Conservation (phyloP, 371 early-diverging fungal species). For the Cokeromyces recurvatus region DNA sequence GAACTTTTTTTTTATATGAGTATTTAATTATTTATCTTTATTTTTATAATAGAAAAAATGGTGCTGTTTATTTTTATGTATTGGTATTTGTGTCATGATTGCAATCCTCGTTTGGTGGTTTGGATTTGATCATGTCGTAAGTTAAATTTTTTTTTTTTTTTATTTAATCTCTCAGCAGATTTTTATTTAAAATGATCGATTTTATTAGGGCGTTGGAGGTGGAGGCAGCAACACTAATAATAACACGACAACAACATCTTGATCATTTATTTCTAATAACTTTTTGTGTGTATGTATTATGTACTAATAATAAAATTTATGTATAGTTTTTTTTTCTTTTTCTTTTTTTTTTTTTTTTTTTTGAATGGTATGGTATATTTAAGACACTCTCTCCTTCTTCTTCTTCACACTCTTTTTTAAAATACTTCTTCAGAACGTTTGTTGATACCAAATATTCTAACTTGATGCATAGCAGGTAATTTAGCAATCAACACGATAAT, state of each 20-base stretch:
- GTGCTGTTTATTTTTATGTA: constrained; percentile 41
- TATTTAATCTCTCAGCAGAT: neutral
- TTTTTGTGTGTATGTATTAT: no score
- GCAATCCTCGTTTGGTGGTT: constrained; percentile 41
- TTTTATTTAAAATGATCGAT: no score
- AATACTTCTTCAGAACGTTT: constrained; percentile 4
- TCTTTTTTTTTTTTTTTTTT: no score
- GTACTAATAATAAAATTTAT: no score
- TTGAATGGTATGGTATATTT: no score
- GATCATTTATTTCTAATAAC: no score
- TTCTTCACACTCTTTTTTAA: no score
- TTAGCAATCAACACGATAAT: constrained; percentile 87
- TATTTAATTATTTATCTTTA: no score
- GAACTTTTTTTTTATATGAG: neutral
- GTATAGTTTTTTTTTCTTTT: no score
- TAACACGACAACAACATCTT: no score
- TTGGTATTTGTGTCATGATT: constrained; percentile 39
- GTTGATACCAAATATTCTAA: constrained; percentile 88
- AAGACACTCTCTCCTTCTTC: no score
- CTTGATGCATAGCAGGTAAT: constrained; percentile 90
- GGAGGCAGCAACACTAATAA: neutral
- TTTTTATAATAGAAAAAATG: constrained; percentile 39
- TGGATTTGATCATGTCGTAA: constrained; percentile 23
- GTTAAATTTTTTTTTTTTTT: neutral
- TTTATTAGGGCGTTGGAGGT: constrained; percentile 10